phyloP scores from a whole-genome alignment of 495 filamentous ascomycete species.

The Haplographium delicatum region DNA sequence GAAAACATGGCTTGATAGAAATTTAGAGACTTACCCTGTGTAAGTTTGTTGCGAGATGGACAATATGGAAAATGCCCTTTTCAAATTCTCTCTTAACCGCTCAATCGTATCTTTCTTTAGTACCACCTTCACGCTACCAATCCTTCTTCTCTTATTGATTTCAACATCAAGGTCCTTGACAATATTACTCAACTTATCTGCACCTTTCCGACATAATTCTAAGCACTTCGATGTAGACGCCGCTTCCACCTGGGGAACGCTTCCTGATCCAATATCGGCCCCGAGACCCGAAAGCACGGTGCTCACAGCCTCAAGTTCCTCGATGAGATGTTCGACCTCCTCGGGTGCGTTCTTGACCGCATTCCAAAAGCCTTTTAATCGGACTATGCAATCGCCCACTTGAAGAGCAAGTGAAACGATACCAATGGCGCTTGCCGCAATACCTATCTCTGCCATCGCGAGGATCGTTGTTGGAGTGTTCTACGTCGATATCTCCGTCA shows the following conservation, averaged over 20 bases:
- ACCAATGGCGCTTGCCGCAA: neutral
- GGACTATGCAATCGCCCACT: neutral
- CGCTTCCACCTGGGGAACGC: no score
- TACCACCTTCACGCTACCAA: neutral
- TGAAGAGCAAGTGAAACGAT: neutral
- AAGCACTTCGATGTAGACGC: neutral
- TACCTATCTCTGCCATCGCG: neutral
- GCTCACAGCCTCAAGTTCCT: neutral
- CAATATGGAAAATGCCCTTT: neutral
- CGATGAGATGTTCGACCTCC: neutral
- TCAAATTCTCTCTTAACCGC: neutral
- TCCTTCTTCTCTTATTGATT: neutral
- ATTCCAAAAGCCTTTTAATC: neutral
- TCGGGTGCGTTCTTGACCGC: constrained; percentile 1
- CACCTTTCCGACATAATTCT: neutral
- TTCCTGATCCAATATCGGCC: neutral
- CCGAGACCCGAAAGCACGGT: neutral
- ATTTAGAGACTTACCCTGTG: neutral
- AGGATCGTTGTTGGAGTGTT: neutral
- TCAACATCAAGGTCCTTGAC: neutral
- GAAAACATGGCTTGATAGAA: no score
- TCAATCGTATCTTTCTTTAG: neutral
- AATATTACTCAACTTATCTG: neutral
- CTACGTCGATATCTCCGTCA: neutral
- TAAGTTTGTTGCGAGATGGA: neutral